A percentile compares a stretch with the other conserved stretches of the same genome.
Conservation (phyloP, 2,329 filamentous ascomycete genomes). For the Coniochaeta hoffmannii region DNA sequence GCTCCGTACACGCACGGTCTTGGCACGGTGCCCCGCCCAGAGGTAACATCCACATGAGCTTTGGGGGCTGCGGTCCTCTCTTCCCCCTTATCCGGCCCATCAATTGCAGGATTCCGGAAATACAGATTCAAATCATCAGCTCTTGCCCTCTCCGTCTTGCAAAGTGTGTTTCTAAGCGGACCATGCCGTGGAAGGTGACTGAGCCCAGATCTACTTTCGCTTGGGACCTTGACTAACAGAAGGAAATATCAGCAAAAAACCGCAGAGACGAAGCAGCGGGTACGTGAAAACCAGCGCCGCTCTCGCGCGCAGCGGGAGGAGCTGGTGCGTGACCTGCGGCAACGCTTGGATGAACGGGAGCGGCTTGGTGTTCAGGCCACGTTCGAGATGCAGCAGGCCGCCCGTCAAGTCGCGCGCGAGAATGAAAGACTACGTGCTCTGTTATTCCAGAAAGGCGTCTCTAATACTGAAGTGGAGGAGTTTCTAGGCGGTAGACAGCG, state of each 20-base stretch:
- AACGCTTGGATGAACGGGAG: conserved; percentile 38
- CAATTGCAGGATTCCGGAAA: too few relatives aligned
- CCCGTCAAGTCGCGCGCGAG: conserved; percentile 39
- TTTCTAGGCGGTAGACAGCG: neutral
- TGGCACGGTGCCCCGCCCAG: too few relatives aligned
- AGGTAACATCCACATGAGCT: too few relatives aligned
- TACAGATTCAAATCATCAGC: neutral
- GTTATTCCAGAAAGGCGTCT: neutral
- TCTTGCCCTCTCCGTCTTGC: neutral
- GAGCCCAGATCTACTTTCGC: neutral
- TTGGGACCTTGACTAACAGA: neutral
- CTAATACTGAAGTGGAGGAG: neutral
- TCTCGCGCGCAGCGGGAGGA: conserved; percentile 45
- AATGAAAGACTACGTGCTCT: conserved; percentile 35
- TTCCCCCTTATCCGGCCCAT: too few relatives aligned
- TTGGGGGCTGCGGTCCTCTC: too few relatives aligned
- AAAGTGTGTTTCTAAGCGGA: neutral
- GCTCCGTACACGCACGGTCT: too few relatives aligned
- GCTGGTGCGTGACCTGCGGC: conserved; percentile 40
- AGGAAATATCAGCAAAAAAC: conserved; percentile 6
- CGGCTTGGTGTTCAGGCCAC: conserved; percentile 38
- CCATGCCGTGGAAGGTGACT: conserved; percentile 3
- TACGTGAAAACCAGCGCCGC: conserved; percentile 44
- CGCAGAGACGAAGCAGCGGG: neutral
- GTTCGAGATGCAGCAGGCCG: conserved; percentile 45